Conservation (phyloP, 2,329 filamentous ascomycete species). For the Nigrospora oryzae region DNA sequence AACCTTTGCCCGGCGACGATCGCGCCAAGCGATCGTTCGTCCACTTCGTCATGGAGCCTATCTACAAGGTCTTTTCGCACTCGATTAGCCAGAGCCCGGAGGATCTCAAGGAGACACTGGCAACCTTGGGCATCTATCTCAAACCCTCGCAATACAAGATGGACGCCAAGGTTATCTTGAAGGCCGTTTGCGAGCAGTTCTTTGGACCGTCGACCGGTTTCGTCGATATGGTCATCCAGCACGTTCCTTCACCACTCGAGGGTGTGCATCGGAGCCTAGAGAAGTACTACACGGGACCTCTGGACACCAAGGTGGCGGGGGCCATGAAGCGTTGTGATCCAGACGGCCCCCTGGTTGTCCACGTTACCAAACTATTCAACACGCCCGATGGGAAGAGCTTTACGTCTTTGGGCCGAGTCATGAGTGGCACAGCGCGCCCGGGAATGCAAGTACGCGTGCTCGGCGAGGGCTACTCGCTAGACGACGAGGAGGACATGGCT, state of each 20-base stretch:
- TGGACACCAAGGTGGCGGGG: slow-evolving; percentile 71
- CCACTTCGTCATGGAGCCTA: slow-evolving; percentile 88
- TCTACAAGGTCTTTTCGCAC: slow-evolving; percentile 96
- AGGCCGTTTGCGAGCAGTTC: slow-evolving; percentile 87
- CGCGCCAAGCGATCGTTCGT: slow-evolving; percentile 80
- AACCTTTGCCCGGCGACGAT: slow-evolving; percentile 61
- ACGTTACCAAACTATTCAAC: slow-evolving; percentile 90
- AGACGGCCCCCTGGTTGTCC: slow-evolving; percentile 84
- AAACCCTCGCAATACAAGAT: slow-evolving; percentile 90
- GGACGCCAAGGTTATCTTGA: slow-evolving; percentile 82
- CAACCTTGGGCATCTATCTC: slow-evolving; percentile 69
- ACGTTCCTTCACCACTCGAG: slow-evolving; percentile 79
- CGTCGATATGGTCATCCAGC: slow-evolving; percentile 88
- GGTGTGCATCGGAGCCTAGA: slow-evolving; percentile 71
- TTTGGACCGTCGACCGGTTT: slow-evolving; percentile 86
- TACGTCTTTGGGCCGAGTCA: slow-evolving; percentile 79
- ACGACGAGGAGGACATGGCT: slow-evolving; percentile 97
- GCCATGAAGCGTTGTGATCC: slow-evolving; percentile 79
- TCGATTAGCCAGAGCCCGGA: slow-evolving; percentile 86
- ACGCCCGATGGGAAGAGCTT: slow-evolving; percentile 86
- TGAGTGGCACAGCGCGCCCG: slow-evolving; percentile 83
- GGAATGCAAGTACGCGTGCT: slow-evolving; percentile 81
- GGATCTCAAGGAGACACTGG: slow-evolving; percentile 72
- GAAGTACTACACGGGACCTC: slow-evolving; percentile 83
- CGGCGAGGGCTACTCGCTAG: slow-evolving; percentile 89